Base-by-base conservation (phyloP, 306 rosid genomes). In the Quercus variabilis region DNA sequence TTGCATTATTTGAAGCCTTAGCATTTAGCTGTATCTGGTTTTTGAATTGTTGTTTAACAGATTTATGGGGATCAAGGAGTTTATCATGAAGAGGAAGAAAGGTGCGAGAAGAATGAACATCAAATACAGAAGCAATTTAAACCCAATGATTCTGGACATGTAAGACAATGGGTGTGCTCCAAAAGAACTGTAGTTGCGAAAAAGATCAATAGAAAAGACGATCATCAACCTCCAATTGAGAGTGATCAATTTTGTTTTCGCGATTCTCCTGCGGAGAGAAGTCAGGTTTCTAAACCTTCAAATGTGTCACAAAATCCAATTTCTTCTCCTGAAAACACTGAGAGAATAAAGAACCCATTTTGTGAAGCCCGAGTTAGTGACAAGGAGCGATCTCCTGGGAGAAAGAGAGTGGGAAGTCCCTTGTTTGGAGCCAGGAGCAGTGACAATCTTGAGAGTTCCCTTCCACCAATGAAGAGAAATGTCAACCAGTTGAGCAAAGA, bases 131-230 rank as follows among this genome's bases (percentile, higher is more conserved):
- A 87, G 83, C 89, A 69, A 60, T 74, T 52, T 55, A 81, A 76
- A 80, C 63, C 81, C 35, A 46, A 59, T 67, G 83, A 73, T 79
- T 78, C 90, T 8, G 87, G 87, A 73, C 71, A 73, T 69, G 73
- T 89, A 56, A 74, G 83, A 71, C 81, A 59, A 5, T 89, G 92
- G 92, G 90, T 69, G 3, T 81, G 87, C 83, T 89, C 89, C 60
- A 89, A 89, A 78, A 67, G 92, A 82, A 86, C 86, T 21, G 82
- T 83, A 15, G 75, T 82, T 59, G 85, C 78, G 25, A 84, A 87
- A 77, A 87, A 86, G 82, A 68, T 87, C 71, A 77, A 21, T 49
- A 76, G 67, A 56, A 86, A 79, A 65, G 82, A 54, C 10, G 64
- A 76, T 26, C 75, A 65, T 52, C 83, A 79, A 55, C 80, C 49